Base-by-base conservation (phyloP, 805 yeast genomes). In the Spencermartinsiella europaea region DNA sequence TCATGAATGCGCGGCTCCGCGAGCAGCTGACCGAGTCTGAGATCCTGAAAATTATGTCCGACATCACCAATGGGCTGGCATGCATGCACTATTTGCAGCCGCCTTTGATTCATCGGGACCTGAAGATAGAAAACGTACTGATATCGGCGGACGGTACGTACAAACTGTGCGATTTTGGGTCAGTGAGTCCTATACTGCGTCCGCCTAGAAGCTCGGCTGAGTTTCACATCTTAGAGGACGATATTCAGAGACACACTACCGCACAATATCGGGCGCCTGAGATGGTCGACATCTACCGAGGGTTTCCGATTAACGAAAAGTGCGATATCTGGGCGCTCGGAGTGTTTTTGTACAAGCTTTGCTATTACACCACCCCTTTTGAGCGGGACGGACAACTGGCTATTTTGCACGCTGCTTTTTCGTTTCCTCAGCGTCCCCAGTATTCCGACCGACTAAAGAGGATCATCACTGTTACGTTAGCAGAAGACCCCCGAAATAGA, bases 261-360 rank as follows among this genome's bases (percentile, higher is more conserved):
- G 95, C 96, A 14, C 99, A 93, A 65, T 91, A 91, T 63, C 73
- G 99, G 52, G 74, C 95, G 0, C 99, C 99, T 0, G 99, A 91
- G 62, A 93, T 91, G 98, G 78, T 91, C 47, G 97, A 91, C 65
- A 73, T 90, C 21, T 83, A 83, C 62, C 72, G 88, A 40, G 85
- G 89, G 4, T 69, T 80, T 40, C 93, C 96, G 1, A 85, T 91
- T 35, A 93, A 91, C 65, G 95, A 90, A 58, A 88, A 88, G 65
- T 75, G 91, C 5, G 99, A 91, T 67, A 85, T 91, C 40, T 91
- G 99, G 99, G 99, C 99, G 0, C 69, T 91, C 40, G 99, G 99
- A 8, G 83, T 93, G 27, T 86, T 93, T 52, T 71, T 93, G 42
- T 91, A 86, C 71, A 91, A 91, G 62, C 71, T 91, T 51, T 83